Conservation (phyloP, 75 land plant genomes). For the Picea sitchensis region DNA sequence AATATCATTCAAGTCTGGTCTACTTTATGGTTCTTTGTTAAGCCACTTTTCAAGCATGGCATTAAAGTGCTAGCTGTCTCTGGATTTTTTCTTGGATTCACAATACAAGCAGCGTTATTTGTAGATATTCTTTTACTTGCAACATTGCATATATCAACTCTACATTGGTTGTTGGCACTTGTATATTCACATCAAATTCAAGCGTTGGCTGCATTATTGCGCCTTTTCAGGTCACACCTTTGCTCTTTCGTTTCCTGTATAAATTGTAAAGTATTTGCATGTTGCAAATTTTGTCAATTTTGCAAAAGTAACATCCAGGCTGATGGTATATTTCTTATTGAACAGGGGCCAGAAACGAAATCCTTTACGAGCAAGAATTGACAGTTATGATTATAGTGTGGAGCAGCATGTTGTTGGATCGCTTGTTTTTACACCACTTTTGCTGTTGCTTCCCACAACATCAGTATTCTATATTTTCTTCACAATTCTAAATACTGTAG, state of each 20-base stretch:
- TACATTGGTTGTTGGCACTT: constrained; percentile 68
- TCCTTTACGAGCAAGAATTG: constrained; percentile 81
- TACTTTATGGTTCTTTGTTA: constrained; percentile 56
- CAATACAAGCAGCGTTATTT: constrained; percentile 73
- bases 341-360: constrained; percentile 91
- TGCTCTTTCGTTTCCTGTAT: not conserved
- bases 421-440: constrained; percentile 85
- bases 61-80: constrained; percentile 52
- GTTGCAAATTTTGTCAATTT: not conserved
- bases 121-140: constrained; percentile 59
- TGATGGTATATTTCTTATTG: not conserved
- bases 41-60: constrained; percentile 28
- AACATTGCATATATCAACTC: constrained; percentile 63
- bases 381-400: constrained; percentile 85
- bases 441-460: constrained; percentile 92
- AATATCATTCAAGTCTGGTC: constrained; percentile 96
- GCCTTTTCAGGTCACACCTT: constrained; percentile 84
- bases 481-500: constrained; percentile 52
- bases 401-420: constrained; percentile 98
- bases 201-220: constrained; percentile 86
- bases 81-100: constrained; percentile 74
- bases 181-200: constrained; percentile 84
- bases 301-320: too few relatives aligned
- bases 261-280: not conserved
- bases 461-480: constrained; percentile 95